These are phyloP conservation scores for Botryotinia narcissicola DNA, from an alignment of 2,329 filamentous ascomycete genomes.

Conservation along the genomic window DNA sequence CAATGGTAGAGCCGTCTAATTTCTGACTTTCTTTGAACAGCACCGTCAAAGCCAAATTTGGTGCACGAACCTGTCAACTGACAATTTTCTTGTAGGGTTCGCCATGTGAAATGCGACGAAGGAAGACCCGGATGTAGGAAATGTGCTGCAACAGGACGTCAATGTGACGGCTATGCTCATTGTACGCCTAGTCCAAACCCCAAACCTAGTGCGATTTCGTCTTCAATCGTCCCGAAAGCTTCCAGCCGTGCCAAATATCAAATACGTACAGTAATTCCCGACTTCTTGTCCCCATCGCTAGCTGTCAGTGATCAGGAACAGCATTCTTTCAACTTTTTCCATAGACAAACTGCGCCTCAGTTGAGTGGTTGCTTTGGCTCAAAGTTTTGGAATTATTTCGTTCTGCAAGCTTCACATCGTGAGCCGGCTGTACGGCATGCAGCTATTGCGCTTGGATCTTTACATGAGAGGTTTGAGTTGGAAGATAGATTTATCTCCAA, in stretches of 20 bases:
- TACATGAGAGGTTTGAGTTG: conserved; percentile 26
- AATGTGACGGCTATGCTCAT: conserved; percentile 23
- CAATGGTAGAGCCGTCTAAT: background rate
- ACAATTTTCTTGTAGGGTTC: conserved; percentile 15
- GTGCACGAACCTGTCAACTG: background rate
- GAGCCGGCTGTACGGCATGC: conserved; percentile 29
- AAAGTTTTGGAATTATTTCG: conserved; percentile 59
- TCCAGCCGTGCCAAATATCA: background rate
- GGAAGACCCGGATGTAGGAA: conserved; percentile 19
- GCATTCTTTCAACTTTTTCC: conserved; percentile 58
- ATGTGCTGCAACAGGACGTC: conserved; percentile 16
- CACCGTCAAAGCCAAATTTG: background rate
- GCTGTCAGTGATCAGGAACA: conserved; percentile 19
- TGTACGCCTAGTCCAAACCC: background rate
- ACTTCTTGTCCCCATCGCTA: conserved; percentile 1
- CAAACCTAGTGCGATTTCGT: background rate
- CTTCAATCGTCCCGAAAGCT: background rate
- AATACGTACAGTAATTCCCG: background rate
- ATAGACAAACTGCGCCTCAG: conserved; percentile 55
- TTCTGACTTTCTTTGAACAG: background rate
- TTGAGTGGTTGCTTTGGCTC: conserved; percentile 64
- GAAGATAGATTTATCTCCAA: background rate
- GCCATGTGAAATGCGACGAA: conserved; percentile 25
- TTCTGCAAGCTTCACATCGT: conserved; percentile 59
- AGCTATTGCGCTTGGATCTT: conserved; percentile 26